These are phyloP conservation scores for Brasenia schreberi DNA, from an alignment of 164 flowering plant species.

Conservation along the genomic window DNA sequence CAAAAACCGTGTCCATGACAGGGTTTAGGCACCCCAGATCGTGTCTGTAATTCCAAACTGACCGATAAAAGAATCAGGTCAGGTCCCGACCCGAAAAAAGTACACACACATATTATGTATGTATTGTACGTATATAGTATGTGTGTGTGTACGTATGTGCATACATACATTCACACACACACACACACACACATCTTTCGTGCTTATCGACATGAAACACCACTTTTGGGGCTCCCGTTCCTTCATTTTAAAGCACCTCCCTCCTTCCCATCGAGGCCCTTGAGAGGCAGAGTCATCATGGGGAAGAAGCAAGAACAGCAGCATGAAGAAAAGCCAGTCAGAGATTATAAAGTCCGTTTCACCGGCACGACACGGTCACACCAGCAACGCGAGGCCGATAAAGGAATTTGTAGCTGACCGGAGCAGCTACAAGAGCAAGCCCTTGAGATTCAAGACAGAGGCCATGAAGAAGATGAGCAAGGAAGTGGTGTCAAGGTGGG, in stretches of 20 bases:
- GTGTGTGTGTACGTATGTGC: too few relatives aligned
- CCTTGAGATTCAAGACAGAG: slow-evolving; percentile 73
- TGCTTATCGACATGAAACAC: not conserved
- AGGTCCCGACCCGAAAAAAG: too few relatives aligned
- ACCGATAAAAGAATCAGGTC: too few relatives aligned
- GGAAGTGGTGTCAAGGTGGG: slow-evolving; percentile 29
- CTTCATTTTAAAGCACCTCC: too few relatives aligned
- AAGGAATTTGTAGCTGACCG: slow-evolving; percentile 48
- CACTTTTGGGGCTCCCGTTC: not conserved
- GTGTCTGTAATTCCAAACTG: too few relatives aligned
- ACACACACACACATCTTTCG: too few relatives aligned
- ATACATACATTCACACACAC: too few relatives aligned
- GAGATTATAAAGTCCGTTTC: slow-evolving; percentile 88
- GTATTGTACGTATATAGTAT: too few relatives aligned
- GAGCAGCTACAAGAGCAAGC: slow-evolving; percentile 25
- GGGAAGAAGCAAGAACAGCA: slow-evolving; percentile 8
- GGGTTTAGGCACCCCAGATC: too few relatives aligned
- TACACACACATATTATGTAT: too few relatives aligned
- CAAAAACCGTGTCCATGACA: too few relatives aligned
- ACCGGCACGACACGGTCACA: slow-evolving; percentile 75
- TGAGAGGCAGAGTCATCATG: not conserved
- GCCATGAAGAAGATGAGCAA: slow-evolving; percentile 23
- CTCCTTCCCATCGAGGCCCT: too few relatives aligned
- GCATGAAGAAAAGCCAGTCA: slow-evolving; percentile 20
- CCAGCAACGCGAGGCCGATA: slow-evolving; percentile 19